Evolutionary conservation across 305 asterid species (phyloP).

Genomic region (Fraxinus xanthoxyloides): DNA sequence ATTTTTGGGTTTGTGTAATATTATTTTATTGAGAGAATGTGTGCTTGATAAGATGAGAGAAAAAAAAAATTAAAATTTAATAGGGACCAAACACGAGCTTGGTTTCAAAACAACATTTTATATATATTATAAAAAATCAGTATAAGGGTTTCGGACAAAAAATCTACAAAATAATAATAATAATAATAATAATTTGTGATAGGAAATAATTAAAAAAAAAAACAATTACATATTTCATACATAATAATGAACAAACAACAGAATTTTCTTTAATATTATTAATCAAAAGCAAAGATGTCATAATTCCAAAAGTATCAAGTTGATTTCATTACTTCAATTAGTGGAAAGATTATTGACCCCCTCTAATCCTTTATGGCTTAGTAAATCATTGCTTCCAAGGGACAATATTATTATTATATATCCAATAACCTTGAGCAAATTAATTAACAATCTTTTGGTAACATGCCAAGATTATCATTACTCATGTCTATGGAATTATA

Average conservation of each 20-base stretch:
- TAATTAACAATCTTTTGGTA: background rate
- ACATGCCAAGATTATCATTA: background rate
- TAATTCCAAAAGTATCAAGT: background rate
- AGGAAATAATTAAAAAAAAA: too few relatives aligned
- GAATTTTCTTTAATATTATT: too few relatives aligned
- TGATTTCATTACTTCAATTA: background rate
- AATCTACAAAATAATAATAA: too few relatives aligned
- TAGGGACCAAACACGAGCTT: too few relatives aligned
- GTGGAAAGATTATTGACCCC: background rate
- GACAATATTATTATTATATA: background rate
- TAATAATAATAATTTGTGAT: too few relatives aligned
- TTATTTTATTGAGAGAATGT: too few relatives aligned
- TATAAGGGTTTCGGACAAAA: background rate
- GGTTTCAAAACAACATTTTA: too few relatives aligned
- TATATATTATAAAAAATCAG: too few relatives aligned
- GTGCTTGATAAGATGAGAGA: too few relatives aligned
- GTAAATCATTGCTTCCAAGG: background rate
- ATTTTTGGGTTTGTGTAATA: too few relatives aligned
- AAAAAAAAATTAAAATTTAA: too few relatives aligned
- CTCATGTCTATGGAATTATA: background rate
- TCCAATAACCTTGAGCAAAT: background rate
- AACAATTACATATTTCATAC: background rate
- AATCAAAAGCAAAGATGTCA: background rate
- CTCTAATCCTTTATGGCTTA: background rate
- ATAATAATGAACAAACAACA: too few relatives aligned